These are phyloP conservation scores for Fusarium nematophilum DNA, from an alignment of 2,329 filamentous ascomycete genomes.

Conservation along the genomic window DNA sequence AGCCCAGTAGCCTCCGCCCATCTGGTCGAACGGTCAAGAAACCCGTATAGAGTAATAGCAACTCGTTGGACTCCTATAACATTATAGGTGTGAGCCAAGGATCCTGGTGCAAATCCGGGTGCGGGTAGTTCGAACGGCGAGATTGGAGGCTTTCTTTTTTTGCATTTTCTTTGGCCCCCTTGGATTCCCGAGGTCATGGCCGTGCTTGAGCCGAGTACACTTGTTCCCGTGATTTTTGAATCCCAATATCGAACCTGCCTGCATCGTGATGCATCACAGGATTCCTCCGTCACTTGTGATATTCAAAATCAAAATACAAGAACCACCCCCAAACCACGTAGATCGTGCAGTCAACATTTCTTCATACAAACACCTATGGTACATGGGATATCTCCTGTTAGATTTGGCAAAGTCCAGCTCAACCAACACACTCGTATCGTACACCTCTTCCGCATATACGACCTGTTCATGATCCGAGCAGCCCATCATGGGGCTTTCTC, in stretches of 20 bases:
- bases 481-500: conserved; percentile 29
- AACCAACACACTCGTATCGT: conserved; percentile 2
- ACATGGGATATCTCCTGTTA: neutral
- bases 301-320: too few species aligned
- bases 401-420: conserved; percentile 32
- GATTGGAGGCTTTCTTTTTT: conserved; percentile 15
- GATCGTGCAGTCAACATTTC: too few species aligned
- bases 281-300: too few species aligned
- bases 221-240: too few species aligned
- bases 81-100: conserved; percentile 48
- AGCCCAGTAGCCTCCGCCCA: neutral
- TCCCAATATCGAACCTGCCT: too few species aligned
- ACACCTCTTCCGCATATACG: neutral
- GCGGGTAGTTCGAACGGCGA: conserved; percentile 37
- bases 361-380: neutral
- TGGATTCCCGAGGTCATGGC: too few species aligned
- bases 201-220: too few species aligned
- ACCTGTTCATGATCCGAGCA: neutral
- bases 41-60: conserved; percentile 52
- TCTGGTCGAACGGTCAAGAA: conserved; percentile 41
- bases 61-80: conserved; percentile 52
- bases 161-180: neutral
- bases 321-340: too few species aligned
- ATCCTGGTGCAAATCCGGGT: conserved; percentile 53
- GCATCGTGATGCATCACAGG: too few species aligned